Evolutionary conservation across 495 filamentous ascomycete species (phyloP), one percentile per base, ranked within the genome.

Genomic region (Extremus antarcticus): DNA sequence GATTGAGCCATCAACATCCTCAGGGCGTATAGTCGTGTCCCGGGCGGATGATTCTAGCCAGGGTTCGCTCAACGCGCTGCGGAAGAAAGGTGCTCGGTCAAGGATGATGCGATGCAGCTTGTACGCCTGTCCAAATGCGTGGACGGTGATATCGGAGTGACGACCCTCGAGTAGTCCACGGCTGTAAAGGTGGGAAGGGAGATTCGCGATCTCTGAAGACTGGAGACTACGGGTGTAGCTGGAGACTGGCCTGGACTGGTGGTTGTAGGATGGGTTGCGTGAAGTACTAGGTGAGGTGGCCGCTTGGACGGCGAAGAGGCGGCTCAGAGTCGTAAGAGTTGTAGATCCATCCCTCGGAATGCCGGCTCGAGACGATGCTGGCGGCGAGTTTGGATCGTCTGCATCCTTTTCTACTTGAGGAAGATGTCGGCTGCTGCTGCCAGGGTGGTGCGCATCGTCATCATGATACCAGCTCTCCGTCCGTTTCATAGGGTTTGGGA

Each of bases 51-150:
- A 74, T 57, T 82, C 78, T 24, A 73, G 61, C 78, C 78, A 82
- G n/a, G 79, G 78, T 43, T 72, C 77, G 21, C 78, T 78, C 22
- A 82, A 65, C 48, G 71, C 75, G 10, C 73, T 74, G 1, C 74
- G 70, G 63, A 81, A 81, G 68, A 78, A 82, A 0, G 79, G 77
- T 3, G 79, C 76, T 29, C 76, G 75, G 61, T 82, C 78, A 17
- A 82, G 73, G 29, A 82, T 69, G 21, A 82, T 62, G 0, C 79
- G 73, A 59, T 82, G 78, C 1, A 82, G 66, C 35, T 66, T 64
- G 60, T 82, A 82, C 43, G 62, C 63, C n/a, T 69, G 71, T 2
- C 71, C 73, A 56, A 82, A 82, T 13, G 78, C 77, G 55, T 72
- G 60, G 25, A 82, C 65, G 1, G 70, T 70, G 46, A 82, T 76